Base-by-base conservation (phyloP, 2,329 filamentous ascomycete genomes). In the Juglanconis oblonga region DNA sequence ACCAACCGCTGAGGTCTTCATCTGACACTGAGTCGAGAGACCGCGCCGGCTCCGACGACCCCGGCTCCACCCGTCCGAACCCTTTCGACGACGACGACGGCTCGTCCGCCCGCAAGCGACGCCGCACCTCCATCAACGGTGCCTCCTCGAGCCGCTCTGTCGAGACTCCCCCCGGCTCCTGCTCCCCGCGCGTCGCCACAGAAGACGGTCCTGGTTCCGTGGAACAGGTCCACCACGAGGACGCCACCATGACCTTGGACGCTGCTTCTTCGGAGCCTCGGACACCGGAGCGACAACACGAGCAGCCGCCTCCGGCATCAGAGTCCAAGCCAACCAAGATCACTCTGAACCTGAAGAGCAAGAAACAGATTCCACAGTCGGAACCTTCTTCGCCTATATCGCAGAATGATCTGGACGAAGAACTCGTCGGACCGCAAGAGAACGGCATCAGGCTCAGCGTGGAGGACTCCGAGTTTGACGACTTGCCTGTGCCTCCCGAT, bases 41-140 rank as follows among this genome's bases (percentile, higher is more conserved):
- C 76, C 81, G 82, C 74, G 81, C 82, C 69, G 77, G 79, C 74
- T 87, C 84, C 68, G 82, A 82, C 73, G 86, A 88, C 77, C 81
- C 83, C 72, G 80, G 80, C 72, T 83, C 84, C 68, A 85, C 81
- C 66, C 81, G 86, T 64, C 83, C 83, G 55, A 87, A 88, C 65
- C 86, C 86, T 45, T 88, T 87, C 71, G 80, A 86, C 74, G 84
- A 87, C 73, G 76, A 73, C 69, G 81, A 84, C 65, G 69, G 74
- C 51, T 77, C 80, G 47, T 79, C 61, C 38, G 61, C 85, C 58
- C 79, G 85, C 65, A 88, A 88, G 72, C 83, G 86, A 55, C 84
- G 83, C 64, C 81, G 85, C 66, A 86, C 84, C 35, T 87, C 85
- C 13, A 74, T 79, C 55, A 80, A 80, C 58, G 79, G 76, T 52